Evolutionary conservation across 2,329 filamentous ascomycete genomes (phyloP).

Genomic region (Decorospora gaudefroyi): DNA sequence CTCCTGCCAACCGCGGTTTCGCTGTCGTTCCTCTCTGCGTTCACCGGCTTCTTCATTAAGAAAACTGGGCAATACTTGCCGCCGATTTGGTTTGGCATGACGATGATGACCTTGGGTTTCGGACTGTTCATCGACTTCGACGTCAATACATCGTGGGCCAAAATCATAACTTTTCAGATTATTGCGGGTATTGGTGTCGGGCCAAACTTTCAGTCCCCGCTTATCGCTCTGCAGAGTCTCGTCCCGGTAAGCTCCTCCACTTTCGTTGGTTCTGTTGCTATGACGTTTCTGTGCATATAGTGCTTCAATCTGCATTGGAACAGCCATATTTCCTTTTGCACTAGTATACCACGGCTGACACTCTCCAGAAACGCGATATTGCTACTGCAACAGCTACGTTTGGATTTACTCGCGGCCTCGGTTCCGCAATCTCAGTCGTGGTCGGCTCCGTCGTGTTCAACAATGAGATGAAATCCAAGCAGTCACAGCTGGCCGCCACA

Average conservation of each 20-base stretch:
- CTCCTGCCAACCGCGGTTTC: conserved; percentile 71
- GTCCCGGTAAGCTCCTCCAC: conserved; percentile 51
- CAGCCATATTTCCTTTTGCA: conserved; percentile 1
- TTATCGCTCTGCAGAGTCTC: conserved; percentile 69
- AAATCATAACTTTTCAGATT: conserved; percentile 49
- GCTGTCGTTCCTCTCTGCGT: conserved; percentile 65
- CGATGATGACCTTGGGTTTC: conserved; percentile 47
- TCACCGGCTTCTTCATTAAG: conserved; percentile 58
- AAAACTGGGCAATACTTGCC: conserved; percentile 54
- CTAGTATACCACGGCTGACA: conserved; percentile 20
- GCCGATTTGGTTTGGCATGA: conserved; percentile 45
- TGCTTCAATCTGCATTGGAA: no score
- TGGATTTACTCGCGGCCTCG: conserved; percentile 69
- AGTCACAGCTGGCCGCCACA: conserved; percentile 53
- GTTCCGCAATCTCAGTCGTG: conserved; percentile 69
- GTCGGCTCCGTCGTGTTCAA: conserved; percentile 80
- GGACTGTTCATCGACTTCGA: conserved; percentile 47
- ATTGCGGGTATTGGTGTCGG: conserved; percentile 57
- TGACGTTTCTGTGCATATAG: no score
- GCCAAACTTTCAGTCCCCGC: conserved; percentile 69
- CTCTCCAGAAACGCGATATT: conserved; percentile 58
- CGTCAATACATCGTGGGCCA: conserved; percentile 42
- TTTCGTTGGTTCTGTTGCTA: not conserved
- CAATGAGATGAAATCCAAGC: conserved; percentile 68
- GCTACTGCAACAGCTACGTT: conserved; percentile 71